Base-by-base conservation (phyloP, 306 rosid species). In the Casuarina glauca region DNA sequence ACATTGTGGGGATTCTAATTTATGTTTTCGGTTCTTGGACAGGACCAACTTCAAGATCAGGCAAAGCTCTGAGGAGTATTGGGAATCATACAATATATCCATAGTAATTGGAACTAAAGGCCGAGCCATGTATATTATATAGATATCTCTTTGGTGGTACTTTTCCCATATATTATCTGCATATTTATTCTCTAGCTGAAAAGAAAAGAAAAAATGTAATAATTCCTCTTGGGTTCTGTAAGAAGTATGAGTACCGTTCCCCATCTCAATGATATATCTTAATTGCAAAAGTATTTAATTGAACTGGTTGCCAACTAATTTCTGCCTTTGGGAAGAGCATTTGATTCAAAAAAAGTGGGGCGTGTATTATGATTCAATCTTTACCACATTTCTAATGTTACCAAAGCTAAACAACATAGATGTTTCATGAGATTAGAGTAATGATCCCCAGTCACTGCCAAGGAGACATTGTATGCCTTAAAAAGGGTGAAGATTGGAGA, bases 21-120 rank as follows among this genome's bases (percentile, higher is more conserved):
- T 20, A 3, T 10, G 6, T 58, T 1, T 32, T 19, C 26, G 32
- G 7, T 26, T 7, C 26, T 58, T 7, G 38, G 11, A 20, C 64
- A 58, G 64, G 64, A 58, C 38, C 64, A 26, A 58, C 64, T 58
- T 58, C 64, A 58, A 58, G 39, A 58, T 9, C 64, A 58, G 12
- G 39, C 38, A 32, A 58, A 58, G 9, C 38, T 9, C 13, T 58
- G 64, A 58, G 6, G 11, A 9, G 9, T 58, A 38, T 58, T 20
- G 15, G 64, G 15, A 58, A 58, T 11, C 5, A 3, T 38, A 9
- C 32, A 58, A 58, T 58, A 58, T 19, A 26, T 19, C 26, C 9
- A 26, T 13, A 58, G 39, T 19, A 58, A 19, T 5, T 20, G 15
- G 13, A 58, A 58, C 38, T 20, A 4, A 11, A 58, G 39, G 2